Evolutionary conservation across 2,329 filamentous ascomycete species (phyloP).

Genomic region (Aspergillus nomiae): DNA sequence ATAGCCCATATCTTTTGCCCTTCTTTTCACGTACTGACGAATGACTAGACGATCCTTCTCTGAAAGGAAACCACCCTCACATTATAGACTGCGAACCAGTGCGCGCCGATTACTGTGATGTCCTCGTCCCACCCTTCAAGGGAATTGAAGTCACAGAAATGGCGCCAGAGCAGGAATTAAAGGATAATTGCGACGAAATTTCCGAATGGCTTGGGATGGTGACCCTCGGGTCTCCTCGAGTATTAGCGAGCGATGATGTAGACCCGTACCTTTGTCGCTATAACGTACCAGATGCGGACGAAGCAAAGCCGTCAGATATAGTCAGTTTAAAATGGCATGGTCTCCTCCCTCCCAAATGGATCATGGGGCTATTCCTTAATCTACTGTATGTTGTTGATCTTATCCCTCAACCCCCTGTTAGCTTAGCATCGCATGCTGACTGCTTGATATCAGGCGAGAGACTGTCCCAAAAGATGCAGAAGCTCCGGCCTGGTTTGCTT

Average conservation of each 20-base stretch:
- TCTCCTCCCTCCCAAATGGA: slow-evolving; percentile 43
- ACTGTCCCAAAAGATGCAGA: slow-evolving; percentile 11
- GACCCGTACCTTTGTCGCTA: slow-evolving; percentile 50
- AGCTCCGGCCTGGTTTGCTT: slow-evolving; percentile 35
- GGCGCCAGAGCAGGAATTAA: slow-evolving; percentile 50
- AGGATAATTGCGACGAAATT: slow-evolving; percentile 61
- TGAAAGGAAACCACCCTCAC: slow-evolving; percentile 42
- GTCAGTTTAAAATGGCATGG: slow-evolving; percentile 48
- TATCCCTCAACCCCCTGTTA: not conserved
- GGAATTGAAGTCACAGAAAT: slow-evolving; percentile 27
- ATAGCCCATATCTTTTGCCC: not conserved
- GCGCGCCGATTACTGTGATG: slow-evolving; percentile 25
- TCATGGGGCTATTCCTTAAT: slow-evolving; percentile 37
- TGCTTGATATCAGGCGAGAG: slow-evolving; percentile 18
- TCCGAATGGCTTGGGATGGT: slow-evolving; percentile 66
- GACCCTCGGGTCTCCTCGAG: slow-evolving; percentile 44
- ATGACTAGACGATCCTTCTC: slow-evolving; percentile 33
- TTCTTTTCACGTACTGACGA: slow-evolving; percentile 1
- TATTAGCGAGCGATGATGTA: slow-evolving; percentile 39
- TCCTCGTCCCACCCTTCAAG: slow-evolving; percentile 37
- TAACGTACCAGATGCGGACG: slow-evolving; percentile 35
- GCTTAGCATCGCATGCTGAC: slow-evolving; percentile 13
- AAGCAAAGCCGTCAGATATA: slow-evolving; percentile 26
- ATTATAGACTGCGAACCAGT: slow-evolving; percentile 32
- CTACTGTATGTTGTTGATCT: slow-evolving; percentile 36